Percentiles rank a stretch among this genome's conserved stretches.
Evolutionary conservation across 2,329 filamentous ascomycete genomes (phyloP).

Genomic region (Zopfia rhizophila): DNA sequence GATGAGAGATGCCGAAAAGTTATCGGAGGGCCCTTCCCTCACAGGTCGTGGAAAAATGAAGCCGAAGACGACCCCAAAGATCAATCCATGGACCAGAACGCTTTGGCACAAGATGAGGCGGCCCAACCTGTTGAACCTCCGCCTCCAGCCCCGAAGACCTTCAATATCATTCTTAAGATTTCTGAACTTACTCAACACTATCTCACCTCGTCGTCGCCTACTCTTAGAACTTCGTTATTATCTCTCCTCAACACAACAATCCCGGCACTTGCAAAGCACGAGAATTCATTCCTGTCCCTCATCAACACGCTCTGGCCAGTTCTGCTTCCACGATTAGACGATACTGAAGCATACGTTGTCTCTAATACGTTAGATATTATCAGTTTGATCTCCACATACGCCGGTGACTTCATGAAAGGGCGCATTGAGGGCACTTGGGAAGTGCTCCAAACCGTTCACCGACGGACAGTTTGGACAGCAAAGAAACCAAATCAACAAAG

Average conservation of each 20-base stretch:
- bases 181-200: constrained; percentile 88
- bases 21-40: constrained; percentile 35
- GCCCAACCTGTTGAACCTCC: constrained; percentile 58
- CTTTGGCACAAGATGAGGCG: constrained; percentile 40
- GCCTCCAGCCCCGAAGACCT: constrained; percentile 78
- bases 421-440: constrained; percentile 80
- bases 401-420: constrained; percentile 82
- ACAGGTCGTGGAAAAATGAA: constrained; percentile 48
- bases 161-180: constrained; percentile 83
- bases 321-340: constrained; percentile 73
- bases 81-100: too few relatives aligned
- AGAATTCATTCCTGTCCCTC: constrained; percentile 86
- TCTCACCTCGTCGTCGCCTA: constrained; percentile 83
- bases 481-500: neutral
- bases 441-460: constrained; percentile 54
- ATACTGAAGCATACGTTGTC: constrained; percentile 74
- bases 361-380: constrained; percentile 77
- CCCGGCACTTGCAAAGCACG: constrained; percentile 76
- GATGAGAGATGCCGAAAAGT: constrained; percentile 37
- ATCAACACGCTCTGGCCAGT: constrained; percentile 94
- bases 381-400: constrained; percentile 72
- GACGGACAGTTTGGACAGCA: constrained; percentile 20
- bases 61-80: constrained; percentile 48
- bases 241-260: constrained; percentile 78
- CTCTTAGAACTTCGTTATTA: constrained; percentile 81